Evolutionary conservation across 2,329 filamentous ascomycete genomes (phyloP), one percentile per base, ranked within the genome.

Genomic region (Xylaria sp.): DNA sequence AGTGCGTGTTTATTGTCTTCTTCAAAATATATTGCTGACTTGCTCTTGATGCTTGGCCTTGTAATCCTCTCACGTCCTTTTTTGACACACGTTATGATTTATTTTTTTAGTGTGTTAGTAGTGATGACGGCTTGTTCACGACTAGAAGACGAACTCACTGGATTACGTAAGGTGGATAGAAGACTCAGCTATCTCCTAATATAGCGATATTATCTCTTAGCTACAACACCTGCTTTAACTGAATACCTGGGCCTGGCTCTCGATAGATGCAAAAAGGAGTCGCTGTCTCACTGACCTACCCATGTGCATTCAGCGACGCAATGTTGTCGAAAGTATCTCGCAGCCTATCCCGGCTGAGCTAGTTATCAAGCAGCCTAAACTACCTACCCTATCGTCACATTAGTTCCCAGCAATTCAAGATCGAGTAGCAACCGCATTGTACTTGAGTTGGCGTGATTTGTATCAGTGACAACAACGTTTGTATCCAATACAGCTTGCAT

Each of bases 341-440:
- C 60, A 67, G 67, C 64, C 64, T 63, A 69, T 64, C 64, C 23
- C 48, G n/a, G 66, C 46, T 62, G 66, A 64, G 46, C 23, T 66
- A 46, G 48, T 64, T 57, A 56, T 56, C 43, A 62, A 65, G 55
- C 64, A 51, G 36, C 60, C 46, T 41, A 31, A 41, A 43, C 46
- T 39, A 59, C 56, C 49, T 36, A 51, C 18, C 15, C 55, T 25
- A 58, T 46, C 61, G 57, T 58, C 36, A 49, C 46, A 36, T 55
- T 51, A 55, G 23, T 52, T 55, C 7, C 46, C 51, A 31, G 46
- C 63, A 46, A 49, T 43, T 55, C 64, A 54, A 52, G 43, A 57
- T 58, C 39, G 12, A 54, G 36, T 41, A 51, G 39, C 57, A 36
- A 23, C 66, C 25, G 10, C 15, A 39, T 48, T 25, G 13, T 39